A percentile compares a stretch with the other conserved stretches of the same genome.
Conservation (phyloP, 1,284 basidiomycete species). For the Ustilago lituana region DNA sequence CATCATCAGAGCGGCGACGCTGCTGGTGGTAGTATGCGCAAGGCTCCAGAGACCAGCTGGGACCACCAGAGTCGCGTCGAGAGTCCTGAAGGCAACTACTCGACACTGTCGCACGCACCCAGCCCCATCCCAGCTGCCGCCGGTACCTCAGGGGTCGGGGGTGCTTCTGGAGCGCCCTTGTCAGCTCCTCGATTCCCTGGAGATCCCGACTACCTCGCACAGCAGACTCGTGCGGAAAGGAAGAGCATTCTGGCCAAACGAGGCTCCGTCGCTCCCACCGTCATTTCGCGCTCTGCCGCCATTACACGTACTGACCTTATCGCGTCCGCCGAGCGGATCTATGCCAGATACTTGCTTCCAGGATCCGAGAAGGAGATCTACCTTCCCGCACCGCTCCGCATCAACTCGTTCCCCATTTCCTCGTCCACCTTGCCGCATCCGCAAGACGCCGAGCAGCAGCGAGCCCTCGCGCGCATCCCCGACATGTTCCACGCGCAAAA, state of each 20-base stretch:
- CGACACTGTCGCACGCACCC: constrained; percentile 27
- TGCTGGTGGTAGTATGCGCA: neutral
- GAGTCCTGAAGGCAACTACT: constrained; percentile 38
- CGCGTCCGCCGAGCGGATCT: constrained; percentile 93
- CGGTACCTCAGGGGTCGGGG: constrained; percentile 2
- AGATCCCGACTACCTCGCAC: constrained; percentile 60
- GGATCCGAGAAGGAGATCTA: constrained; percentile 84
- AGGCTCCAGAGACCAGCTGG: constrained; percentile 30
- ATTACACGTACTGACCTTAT: constrained; percentile 90
- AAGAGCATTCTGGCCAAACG: constrained; percentile 58
- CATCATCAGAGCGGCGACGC: constrained; percentile 37
- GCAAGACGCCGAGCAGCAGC: constrained; percentile 75
- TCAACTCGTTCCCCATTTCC: constrained; percentile 69
- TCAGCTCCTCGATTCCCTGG: constrained; percentile 58
- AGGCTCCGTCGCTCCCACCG: constrained; percentile 57
- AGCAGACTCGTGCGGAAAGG: constrained; percentile 49
- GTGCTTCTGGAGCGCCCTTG: constrained; percentile 24
- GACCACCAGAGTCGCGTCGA: constrained; percentile 40
- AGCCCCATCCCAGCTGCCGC: constrained; percentile 19
- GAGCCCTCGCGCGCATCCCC: constrained; percentile 85
- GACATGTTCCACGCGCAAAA: constrained; percentile 98
- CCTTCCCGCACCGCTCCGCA: constrained; percentile 73
- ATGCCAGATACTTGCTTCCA: constrained; percentile 82
- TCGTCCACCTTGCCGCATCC: constrained; percentile 75
- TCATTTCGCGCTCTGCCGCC: constrained; percentile 84